Evolutionary conservation across 352 stramenopile species (phyloP), one percentile per base, ranked within the genome.

Genomic region (Phytopythium helicoides): DNA sequence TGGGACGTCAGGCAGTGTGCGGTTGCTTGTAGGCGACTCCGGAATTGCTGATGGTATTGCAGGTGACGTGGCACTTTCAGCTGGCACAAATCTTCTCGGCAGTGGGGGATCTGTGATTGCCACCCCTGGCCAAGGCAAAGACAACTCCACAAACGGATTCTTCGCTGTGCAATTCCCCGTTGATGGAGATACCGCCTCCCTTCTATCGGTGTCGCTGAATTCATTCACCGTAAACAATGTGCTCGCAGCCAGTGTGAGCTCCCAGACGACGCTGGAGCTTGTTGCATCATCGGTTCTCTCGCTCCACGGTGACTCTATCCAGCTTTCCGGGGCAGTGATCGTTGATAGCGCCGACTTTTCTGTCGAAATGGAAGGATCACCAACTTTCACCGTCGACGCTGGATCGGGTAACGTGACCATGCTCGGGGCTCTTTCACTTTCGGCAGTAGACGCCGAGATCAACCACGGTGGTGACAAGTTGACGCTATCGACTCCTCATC

Each of bases 121-220:
- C 25, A 80, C 64, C 1, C 73, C 72, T 8, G 76, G 73, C 15
- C 45, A 58, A 2, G 64, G 21, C n/a, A n/a, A n/a, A n/a, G n/a
- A n/a, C 6, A 47, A 66, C 31, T 25, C 47, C 3, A 50, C 26
- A 0, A 55, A 81, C 23, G 73, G 73, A 3, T 49, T 51, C 22
- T 84, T 84, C 41, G 59, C 62, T 9, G 68, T 81, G 10, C 70
- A 81, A 28, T 52, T 61, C 64, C 12, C 67, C 40, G 23, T 58
- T 44, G 41, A 48, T 6, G 14, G 23, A 1, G 23, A 21, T 7
- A 8, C 41, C 0, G 58, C 60, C 0, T 31, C 57, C 3, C 47
- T 84, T 1, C 51, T 84, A 4, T 67, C 64, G 0, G 53, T 75
- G 12, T 62, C 70, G 3, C 62, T 58, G n/a, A 74, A 35, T 11